Evolutionary conservation across 257 asterid species (phyloP).

Genomic region (Paulownia fortunei): DNA sequence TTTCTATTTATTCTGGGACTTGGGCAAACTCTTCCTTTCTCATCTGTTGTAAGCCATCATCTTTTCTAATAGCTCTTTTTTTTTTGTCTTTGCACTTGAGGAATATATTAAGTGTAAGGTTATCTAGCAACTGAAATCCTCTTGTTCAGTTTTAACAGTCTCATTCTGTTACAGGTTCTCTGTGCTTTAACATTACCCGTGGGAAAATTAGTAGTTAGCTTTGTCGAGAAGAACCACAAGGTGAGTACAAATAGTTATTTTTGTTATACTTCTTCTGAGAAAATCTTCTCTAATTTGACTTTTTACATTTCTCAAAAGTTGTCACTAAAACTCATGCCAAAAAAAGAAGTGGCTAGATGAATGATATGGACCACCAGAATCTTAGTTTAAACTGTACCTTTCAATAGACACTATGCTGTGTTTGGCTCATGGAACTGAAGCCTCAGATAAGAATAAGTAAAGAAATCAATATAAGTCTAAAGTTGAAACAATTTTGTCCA

Average conservation of each 20-base stretch:
- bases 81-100: neutral
- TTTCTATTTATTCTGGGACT: slow-evolving; percentile 63
- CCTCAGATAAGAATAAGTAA: no score
- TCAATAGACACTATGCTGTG: no score
- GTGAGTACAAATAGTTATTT: slow-evolving; percentile 44
- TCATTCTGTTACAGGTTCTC: slow-evolving; percentile 51
- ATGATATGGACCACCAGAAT: no score
- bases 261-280: neutral
- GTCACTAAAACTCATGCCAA: neutral
- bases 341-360: neutral
- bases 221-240: slow-evolving; percentile 63
- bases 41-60: slow-evolving; percentile 58
- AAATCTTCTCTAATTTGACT: neutral
- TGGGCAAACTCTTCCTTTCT: slow-evolving; percentile 63
- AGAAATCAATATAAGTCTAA: no score
- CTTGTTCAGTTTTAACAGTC: neutral
- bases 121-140: no score
- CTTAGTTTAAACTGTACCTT: no score
- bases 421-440: no score
- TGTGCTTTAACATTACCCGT: slow-evolving; percentile 70
- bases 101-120: neutral
- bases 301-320: neutral
- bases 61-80: neutral
- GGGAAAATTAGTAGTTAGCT: slow-evolving; percentile 59
- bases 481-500: neutral